Conservation (phyloP, 495 filamentous ascomycete genomes). For the Penicillium lividum region DNA sequence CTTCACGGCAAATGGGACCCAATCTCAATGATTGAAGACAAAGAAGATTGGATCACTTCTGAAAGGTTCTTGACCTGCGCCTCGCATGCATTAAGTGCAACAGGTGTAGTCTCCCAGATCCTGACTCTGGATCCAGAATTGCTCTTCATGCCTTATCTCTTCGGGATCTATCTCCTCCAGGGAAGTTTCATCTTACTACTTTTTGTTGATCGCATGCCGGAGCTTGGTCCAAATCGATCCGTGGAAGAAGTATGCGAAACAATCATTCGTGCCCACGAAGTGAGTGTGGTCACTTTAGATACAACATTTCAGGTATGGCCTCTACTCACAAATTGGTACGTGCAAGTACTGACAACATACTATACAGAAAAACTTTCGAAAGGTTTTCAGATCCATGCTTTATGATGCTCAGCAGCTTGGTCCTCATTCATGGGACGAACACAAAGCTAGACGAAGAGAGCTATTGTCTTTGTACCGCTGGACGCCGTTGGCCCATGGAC, state of each 20-base stretch:
- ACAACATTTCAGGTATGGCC: constrained; percentile 58
- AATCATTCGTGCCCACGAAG: constrained; percentile 59
- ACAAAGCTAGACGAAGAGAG: constrained; percentile 25
- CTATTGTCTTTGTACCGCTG: constrained; percentile 22
- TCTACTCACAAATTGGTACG: no score
- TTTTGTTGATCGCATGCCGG: constrained; percentile 55
- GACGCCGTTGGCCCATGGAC: constrained; percentile 20
- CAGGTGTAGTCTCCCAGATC: constrained; percentile 54
- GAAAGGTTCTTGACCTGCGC: constrained; percentile 53
- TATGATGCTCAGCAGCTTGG: constrained; percentile 23
- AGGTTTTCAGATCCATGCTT: constrained; percentile 23
- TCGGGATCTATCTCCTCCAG: constrained; percentile 61
- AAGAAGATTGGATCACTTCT: constrained; percentile 60
- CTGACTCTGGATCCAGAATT: constrained; percentile 57
- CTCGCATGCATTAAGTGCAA: constrained; percentile 55
- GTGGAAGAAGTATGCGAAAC: constrained; percentile 59
- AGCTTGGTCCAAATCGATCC: constrained; percentile 50
- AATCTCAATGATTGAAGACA: constrained; percentile 56
- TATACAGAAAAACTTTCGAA: constrained; percentile 25
- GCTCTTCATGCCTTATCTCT: constrained; percentile 63
- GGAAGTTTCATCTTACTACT: constrained; percentile 59
- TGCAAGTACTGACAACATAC: neutral
- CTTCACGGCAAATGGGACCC: constrained; percentile 61
- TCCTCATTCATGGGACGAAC: constrained; percentile 24
- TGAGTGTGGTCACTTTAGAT: constrained; percentile 59